These are phyloP conservation scores for Fusarium guadeloupense DNA, from an alignment of 2,329 filamentous ascomycete species.

Conservation along the genomic window DNA sequence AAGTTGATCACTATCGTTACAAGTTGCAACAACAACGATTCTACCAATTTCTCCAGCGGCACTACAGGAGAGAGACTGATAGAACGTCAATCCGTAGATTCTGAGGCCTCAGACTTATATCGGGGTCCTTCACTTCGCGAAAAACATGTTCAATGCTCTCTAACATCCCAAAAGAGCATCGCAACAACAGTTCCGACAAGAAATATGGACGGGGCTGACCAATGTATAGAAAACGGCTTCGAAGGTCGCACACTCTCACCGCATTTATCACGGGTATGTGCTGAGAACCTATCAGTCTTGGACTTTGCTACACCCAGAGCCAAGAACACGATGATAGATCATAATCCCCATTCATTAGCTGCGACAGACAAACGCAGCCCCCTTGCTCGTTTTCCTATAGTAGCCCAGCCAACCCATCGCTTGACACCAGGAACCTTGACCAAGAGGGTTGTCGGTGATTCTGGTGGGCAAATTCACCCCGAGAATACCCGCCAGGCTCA, in stretches of 20 bases:
- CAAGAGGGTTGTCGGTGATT: slow-evolving; percentile 36
- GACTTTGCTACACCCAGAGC: slow-evolving; percentile 9
- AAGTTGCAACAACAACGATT: not conserved
- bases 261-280: slow-evolving; percentile 5
- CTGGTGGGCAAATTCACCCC: slow-evolving; percentile 34
- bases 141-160: not conserved
- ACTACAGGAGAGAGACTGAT: not conserved
- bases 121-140: not conserved
- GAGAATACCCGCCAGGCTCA: slow-evolving; percentile 30
- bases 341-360: slow-evolving; percentile 19
- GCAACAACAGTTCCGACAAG: not conserved
- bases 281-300: slow-evolving; percentile 6
- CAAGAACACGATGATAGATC: slow-evolving; percentile 4
- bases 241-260: slow-evolving; percentile 1
- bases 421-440: slow-evolving; percentile 40
- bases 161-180: not conserved
- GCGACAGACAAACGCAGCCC: slow-evolving; percentile 32
- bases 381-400: slow-evolving; percentile 44
- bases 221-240: not conserved
- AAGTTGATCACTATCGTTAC: not conserved
- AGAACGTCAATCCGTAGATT: not conserved
- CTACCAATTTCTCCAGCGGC: not conserved
- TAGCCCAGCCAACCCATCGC: slow-evolving; percentile 32
- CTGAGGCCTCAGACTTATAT: not conserved
- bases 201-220: not conserved